Percentiles rank a stretch among this genome's conserved stretches.
Conservation (phyloP, 2,329 filamentous ascomycete species). For the Emericellopsis atlantica region DNA sequence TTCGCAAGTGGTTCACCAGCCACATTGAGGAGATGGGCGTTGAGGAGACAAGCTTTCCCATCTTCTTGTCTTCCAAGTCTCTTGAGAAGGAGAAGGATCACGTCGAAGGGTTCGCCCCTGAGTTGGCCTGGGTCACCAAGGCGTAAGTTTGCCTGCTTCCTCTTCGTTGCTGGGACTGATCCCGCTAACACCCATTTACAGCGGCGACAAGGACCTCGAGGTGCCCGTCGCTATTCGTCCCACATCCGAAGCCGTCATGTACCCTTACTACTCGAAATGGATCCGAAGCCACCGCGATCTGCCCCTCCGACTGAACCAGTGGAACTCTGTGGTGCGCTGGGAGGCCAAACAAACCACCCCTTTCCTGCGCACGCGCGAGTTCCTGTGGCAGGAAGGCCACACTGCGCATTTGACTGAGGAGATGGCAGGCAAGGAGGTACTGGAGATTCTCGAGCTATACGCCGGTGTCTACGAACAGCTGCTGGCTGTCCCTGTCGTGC, state of each 20-base stretch:
- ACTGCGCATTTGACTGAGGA: constrained; percentile 77
- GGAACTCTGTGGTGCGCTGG: constrained; percentile 90
- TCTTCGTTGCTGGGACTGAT: background rate
- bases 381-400: constrained; percentile 97
- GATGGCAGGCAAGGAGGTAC: constrained; percentile 70
- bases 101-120: constrained; percentile 95
- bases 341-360: constrained; percentile 88
- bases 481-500: constrained; percentile 87
- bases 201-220: constrained; percentile 86
- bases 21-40: constrained; percentile 86
- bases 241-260: constrained; percentile 74
- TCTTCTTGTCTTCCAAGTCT: constrained; percentile 89
- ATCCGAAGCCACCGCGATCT: constrained; percentile 94
- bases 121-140: constrained; percentile 81
- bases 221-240: constrained; percentile 58
- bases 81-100: constrained; percentile 85
- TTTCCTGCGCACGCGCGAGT: constrained; percentile 87
- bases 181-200: constrained; percentile 18
- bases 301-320: constrained; percentile 89
- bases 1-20: constrained; percentile 54
- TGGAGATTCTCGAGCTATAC: constrained; percentile 89
- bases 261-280: constrained; percentile 92
- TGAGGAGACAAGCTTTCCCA: constrained; percentile 90
- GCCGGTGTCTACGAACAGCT: constrained; percentile 86
- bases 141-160: constrained; percentile 36